Percentiles rank a stretch among this genome's conserved stretches.
These are phyloP conservation scores for Hymenoscyphus occultus DNA, from an alignment of 2,329 filamentous ascomycete genomes.

Conservation along the genomic window DNA sequence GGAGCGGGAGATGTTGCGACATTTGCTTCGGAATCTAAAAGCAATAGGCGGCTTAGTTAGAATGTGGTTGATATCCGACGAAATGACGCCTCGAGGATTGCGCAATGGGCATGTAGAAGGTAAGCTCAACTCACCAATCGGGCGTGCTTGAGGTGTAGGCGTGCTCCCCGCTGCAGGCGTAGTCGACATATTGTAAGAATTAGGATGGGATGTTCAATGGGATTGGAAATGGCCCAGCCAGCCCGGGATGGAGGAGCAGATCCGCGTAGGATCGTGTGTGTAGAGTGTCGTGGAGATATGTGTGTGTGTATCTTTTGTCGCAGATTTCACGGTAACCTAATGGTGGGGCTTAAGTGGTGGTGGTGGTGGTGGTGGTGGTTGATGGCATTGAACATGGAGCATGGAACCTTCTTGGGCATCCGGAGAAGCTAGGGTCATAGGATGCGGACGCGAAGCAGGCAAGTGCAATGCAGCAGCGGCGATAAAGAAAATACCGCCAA, in stretches of 20 bases:
- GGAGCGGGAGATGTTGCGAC: constrained; percentile 11
- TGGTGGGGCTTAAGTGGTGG: constrained; percentile 6
- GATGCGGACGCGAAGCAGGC: constrained; percentile 4
- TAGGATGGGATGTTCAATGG: constrained; percentile 3
- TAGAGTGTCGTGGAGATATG: background rate
- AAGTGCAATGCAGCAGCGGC: constrained; percentile 2
- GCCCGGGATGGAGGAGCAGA: background rate
- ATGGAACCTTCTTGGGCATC: constrained; percentile 1
- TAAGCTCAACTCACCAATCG: constrained; percentile 31
- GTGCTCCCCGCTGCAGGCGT: constrained; percentile 20
- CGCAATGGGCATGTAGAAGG: constrained; percentile 7
- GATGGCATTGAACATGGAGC: no score
- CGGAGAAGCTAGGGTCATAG: background rate
- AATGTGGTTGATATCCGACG: background rate
- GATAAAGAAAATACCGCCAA: constrained; percentile 15
- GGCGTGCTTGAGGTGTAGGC: constrained; percentile 15
- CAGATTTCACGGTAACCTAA: background rate
- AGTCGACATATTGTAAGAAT: constrained; percentile 18
- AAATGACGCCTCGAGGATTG: background rate
- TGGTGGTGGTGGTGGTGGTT: constrained; percentile 10
- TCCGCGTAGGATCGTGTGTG: background rate
- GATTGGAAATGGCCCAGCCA: background rate
- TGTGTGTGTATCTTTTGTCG: background rate
- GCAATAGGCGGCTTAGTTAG: background rate
- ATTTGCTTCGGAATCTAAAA: background rate